Evolutionary conservation across 2,329 filamentous ascomycete species (phyloP), one percentile per base, ranked within the genome.

Genomic region (Phialocephala sp.): DNA sequence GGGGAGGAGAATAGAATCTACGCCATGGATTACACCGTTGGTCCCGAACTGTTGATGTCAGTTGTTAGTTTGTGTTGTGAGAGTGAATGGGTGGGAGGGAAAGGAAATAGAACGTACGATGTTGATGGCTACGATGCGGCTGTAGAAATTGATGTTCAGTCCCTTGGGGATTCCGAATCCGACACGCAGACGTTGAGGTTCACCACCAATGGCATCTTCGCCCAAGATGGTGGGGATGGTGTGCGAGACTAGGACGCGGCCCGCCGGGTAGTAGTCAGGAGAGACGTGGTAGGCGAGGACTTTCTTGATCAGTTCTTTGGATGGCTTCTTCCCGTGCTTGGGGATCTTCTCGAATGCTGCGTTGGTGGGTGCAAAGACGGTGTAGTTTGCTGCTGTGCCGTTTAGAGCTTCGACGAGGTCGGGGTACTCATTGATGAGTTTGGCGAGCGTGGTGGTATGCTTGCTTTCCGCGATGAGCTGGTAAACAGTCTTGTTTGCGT

Each of bases 21-120:
- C 80, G 54, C 86, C 90, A 77, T 97, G 93, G 69, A 96, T 87
- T 45, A 95, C 83, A 50, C 94, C 93, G 75, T 97, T 97, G 67
- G 86, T 89, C 47, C 88, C 90, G 75, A 85, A 84, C 88, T 90
- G 54, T 5, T 11, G 15, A 63, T 5, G 2, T 57, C 67, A 66
- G 50, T 20, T 18, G 18, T 18, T 55, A 41, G 56, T 24, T 14
- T 32, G 6, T 32, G 27, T 6, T 32, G 27, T 32, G 27, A 32
- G 27, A 32, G 27, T 32, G 27, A 6, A 8, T 43, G 37, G 37
- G 22, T 18, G 35, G 45, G 41, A 39, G 32, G 36, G 54, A 37
- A 24, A n/a, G 11, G 57, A 41, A 45, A 35, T 11, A 12, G 47
- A 35, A 27, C 85, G 68, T 80, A 91, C 89, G 71, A 95, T 86